Evolutionary conservation across 805 yeast genomes (phyloP).

Genomic region (Candida awuae): DNA sequence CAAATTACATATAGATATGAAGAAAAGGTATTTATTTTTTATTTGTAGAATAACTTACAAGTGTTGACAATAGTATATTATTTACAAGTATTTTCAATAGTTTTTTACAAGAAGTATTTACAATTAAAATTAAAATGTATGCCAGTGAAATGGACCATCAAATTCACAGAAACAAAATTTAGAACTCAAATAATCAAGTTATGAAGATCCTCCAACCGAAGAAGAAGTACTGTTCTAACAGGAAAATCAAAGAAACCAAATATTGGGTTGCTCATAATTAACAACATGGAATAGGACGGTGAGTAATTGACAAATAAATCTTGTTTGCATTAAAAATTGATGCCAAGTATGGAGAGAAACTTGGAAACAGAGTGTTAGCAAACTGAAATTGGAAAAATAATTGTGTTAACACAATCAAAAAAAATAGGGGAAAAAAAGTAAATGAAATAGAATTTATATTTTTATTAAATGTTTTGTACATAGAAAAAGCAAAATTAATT

Average conservation of each 20-base stretch:
- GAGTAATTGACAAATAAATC: conserved; percentile 64
- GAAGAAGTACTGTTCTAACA: conserved; percentile 12
- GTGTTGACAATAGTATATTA: too few relatives aligned
- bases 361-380: conserved; percentile 93
- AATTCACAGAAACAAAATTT: conserved; percentile 30
- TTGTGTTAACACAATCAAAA: conserved; percentile 1
- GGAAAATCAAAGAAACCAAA: not conserved
- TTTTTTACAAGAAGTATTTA: too few relatives aligned
- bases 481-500: conserved; percentile 17
- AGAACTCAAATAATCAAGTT: not conserved
- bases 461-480: conserved; percentile 17
- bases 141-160: conserved; percentile 66
- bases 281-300: conserved; percentile 36
- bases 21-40: too few relatives aligned
- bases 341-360: conserved; percentile 53
- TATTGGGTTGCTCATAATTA: conserved; percentile 7
- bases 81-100: too few relatives aligned
- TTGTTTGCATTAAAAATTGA: conserved; percentile 90
- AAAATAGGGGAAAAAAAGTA: not conserved
- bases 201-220: conserved; percentile 14
- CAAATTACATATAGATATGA: too few relatives aligned
- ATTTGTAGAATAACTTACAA: too few relatives aligned
- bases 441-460: conserved; percentile 1
- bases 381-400: conserved; percentile 44
- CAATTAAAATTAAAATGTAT: conserved; percentile 30